A percentile compares a stretch with the other conserved stretches of the same genome.
Evolutionary conservation across 768 basidiomycete genomes (phyloP).

Genomic region (Phanerodontia chrysosporium): DNA sequence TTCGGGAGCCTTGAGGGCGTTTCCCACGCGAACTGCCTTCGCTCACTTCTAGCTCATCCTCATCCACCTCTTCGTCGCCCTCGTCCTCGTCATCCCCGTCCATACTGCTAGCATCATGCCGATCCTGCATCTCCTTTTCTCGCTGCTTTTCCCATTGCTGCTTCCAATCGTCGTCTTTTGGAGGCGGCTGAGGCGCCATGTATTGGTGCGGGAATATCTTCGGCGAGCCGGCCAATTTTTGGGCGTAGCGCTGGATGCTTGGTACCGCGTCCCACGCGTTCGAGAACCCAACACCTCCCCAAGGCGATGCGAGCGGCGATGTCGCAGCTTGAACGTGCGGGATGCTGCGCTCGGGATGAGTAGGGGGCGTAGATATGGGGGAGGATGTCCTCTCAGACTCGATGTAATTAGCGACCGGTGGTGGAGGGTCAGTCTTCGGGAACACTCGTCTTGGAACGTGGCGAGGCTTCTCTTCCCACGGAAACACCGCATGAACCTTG

Average conservation of each 20-base stretch:
- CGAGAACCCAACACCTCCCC: conserved; percentile 50
- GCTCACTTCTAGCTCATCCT: conserved; percentile 10
- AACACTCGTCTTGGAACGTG: conserved; percentile 68
- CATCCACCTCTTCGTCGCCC: conserved; percentile 51
- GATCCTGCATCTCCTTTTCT: conserved; percentile 47
- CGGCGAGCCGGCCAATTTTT: conserved; percentile 41
- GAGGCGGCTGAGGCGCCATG: conserved; percentile 44
- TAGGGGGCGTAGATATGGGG: conserved; percentile 17
- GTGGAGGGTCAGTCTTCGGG: conserved; percentile 57
- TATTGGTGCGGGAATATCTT: conserved; percentile 32
- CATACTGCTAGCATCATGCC: conserved; percentile 63
- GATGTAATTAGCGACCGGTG: conserved; percentile 30
- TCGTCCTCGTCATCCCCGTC: conserved; percentile 84
- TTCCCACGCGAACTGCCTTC: conserved; percentile 17
- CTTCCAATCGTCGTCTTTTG: conserved; percentile 37
- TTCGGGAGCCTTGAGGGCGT: conserved; percentile 14
- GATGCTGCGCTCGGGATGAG: conserved; percentile 12
- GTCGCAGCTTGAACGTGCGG: conserved; percentile 19
- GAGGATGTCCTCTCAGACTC: conserved; percentile 20
- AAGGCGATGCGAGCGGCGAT: conserved; percentile 48
- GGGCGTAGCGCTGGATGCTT: conserved; percentile 73
- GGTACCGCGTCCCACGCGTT: conserved; percentile 88
- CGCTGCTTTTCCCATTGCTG: conserved; percentile 28
- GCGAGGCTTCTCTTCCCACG: conserved; percentile 87
- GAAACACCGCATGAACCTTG: conserved; percentile 80